These are phyloP conservation scores for Glarea lozoyensis DNA, from an alignment of 495 filamentous ascomycete species.

Conservation along the genomic window DNA sequence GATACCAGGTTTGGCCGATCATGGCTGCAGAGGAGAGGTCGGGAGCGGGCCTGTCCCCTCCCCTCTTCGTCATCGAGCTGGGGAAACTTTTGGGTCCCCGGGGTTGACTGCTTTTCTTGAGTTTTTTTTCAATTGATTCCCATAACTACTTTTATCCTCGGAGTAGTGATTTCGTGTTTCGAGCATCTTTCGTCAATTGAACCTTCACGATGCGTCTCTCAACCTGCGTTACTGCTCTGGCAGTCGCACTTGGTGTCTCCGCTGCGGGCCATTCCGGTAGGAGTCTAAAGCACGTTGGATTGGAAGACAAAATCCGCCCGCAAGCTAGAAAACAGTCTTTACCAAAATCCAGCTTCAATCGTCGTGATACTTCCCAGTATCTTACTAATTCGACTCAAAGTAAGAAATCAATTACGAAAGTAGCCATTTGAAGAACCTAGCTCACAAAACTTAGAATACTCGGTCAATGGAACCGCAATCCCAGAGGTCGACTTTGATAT, in stretches of 20 bases:
- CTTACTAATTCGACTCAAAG: conserved; percentile 11
- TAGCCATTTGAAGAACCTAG: too few species aligned
- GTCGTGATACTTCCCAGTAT: conserved; percentile 4
- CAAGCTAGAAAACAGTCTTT: conserved; percentile 2
- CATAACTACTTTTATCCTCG: not conserved
- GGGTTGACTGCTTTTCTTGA: too few species aligned
- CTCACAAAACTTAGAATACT: conserved; percentile 48
- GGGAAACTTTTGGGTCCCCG: too few species aligned
- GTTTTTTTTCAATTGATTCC: not conserved
- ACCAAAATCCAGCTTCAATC: not conserved
- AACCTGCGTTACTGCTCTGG: conserved; percentile 8
- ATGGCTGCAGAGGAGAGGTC: too few species aligned
- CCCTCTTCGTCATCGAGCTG: too few species aligned
- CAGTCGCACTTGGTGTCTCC: conserved; percentile 2
- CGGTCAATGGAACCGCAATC: conserved; percentile 56
- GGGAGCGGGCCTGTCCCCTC: too few species aligned
- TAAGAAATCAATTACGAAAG: not conserved
- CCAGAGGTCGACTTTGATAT: conserved; percentile 69
- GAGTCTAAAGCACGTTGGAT: conserved; percentile 16
- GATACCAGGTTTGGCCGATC: too few species aligned
- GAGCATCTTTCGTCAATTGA: not conserved
- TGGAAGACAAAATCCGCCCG: conserved; percentile 3
- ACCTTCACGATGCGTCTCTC: conserved; percentile 12
- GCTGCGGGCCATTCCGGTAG: conserved; percentile 12
- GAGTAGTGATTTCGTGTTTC: not conserved